phyloP scores from a whole-genome alignment of 2,329 filamentous ascomycete species.

The Microsporum audouinii region DNA sequence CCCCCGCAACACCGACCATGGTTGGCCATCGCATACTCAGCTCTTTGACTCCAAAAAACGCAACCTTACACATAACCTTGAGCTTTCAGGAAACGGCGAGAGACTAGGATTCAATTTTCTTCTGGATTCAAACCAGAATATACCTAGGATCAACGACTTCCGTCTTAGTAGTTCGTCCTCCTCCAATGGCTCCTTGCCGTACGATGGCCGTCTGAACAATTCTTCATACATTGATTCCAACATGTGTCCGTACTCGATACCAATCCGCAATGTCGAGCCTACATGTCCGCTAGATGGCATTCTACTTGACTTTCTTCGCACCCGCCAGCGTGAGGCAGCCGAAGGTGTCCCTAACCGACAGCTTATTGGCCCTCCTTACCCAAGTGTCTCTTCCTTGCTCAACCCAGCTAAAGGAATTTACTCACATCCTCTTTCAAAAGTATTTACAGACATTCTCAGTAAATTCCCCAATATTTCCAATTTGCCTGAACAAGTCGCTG shows the following conservation, averaged over 20 bases:
- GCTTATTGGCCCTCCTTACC: slow-evolving; percentile 65
- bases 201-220: slow-evolving; percentile 7
- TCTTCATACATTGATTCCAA: slow-evolving; percentile 18
- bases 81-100: slow-evolving; percentile 49
- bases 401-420: slow-evolving; percentile 53
- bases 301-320: slow-evolving; percentile 66
- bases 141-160: slow-evolving; percentile 42
- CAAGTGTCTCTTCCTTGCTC: slow-evolving; percentile 65
- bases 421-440: slow-evolving; percentile 67
- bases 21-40: slow-evolving; percentile 20
- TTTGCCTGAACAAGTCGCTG: slow-evolving; percentile 72
- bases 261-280: slow-evolving; percentile 51
- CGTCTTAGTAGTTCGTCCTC: slow-evolving; percentile 20
- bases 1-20: slow-evolving; percentile 12
- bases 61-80: slow-evolving; percentile 43
- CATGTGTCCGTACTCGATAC: slow-evolving; percentile 27
- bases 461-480: slow-evolving; percentile 70
- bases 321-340: slow-evolving; percentile 53
- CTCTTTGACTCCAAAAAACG: slow-evolving; percentile 35
- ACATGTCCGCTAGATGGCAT: slow-evolving; percentile 69
- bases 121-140: slow-evolving; percentile 47
- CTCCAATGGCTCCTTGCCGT: neutral
- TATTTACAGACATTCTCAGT: slow-evolving; percentile 73
- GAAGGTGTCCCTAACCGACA: slow-evolving; percentile 54
- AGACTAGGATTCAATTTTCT: slow-evolving; percentile 63